phyloP scores from a whole-genome alignment of 768 basidiomycete genomes.

The Dacryopinax primogenitus region DNA sequence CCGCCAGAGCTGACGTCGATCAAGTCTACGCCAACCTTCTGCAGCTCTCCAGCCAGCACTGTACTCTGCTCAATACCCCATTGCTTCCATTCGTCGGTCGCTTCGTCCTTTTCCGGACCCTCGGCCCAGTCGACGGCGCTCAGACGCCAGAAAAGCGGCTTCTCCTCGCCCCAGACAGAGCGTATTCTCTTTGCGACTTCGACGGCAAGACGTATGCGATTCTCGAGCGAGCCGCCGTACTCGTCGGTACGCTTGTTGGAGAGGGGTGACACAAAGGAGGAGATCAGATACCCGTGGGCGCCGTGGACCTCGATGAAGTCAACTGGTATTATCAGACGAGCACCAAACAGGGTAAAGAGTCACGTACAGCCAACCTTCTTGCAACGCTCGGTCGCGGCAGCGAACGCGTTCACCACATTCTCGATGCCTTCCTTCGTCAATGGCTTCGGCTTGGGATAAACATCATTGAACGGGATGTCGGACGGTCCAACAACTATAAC shows the following conservation, averaged over 20 bases:
- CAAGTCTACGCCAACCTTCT: slow-evolving; percentile 57
- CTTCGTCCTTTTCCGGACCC: slow-evolving; percentile 43
- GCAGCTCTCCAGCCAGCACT: slow-evolving; percentile 41
- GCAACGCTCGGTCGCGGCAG: slow-evolving; percentile 40
- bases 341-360: not conserved
- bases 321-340: slow-evolving; percentile 27
- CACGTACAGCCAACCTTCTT: slow-evolving; percentile 52
- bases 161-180: slow-evolving; percentile 41
- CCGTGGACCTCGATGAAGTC: slow-evolving; percentile 62
- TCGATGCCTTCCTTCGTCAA: slow-evolving; percentile 45
- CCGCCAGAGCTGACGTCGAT: slow-evolving; percentile 61
- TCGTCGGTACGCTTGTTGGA: slow-evolving; percentile 58
- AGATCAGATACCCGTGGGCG: slow-evolving; percentile 61
- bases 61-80: slow-evolving; percentile 74
- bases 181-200: slow-evolving; percentile 43
- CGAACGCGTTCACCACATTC: slow-evolving; percentile 47
- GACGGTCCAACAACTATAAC: slow-evolving; percentile 53
- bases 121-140: slow-evolving; percentile 56
- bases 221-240: slow-evolving; percentile 62
- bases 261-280: slow-evolving; percentile 57
- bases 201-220: slow-evolving; percentile 56
- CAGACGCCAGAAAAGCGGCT: slow-evolving; percentile 61
- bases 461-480: slow-evolving; percentile 40
- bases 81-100: slow-evolving; percentile 43
- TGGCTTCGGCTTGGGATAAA: slow-evolving; percentile 44